Evolutionary conservation across 2,329 filamentous ascomycete species (phyloP).

Genomic region (Aspergillus proliferans): DNA sequence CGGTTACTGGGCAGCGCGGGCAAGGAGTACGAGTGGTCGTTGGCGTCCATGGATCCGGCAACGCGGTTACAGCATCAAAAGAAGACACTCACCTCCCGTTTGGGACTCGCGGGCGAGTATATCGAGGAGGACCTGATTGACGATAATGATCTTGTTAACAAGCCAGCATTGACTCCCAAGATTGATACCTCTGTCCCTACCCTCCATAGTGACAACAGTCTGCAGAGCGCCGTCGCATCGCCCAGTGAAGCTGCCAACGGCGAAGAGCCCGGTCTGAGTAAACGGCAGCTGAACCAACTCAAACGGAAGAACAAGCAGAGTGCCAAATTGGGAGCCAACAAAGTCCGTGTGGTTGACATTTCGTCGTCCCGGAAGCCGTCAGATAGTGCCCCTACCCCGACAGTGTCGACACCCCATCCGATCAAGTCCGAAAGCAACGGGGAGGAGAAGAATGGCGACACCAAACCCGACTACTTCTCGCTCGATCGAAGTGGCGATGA

Average conservation of each 20-base stretch:
- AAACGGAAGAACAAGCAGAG: conserved; percentile 92
- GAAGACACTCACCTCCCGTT: conserved; percentile 72
- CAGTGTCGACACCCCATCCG: conserved; percentile 48
- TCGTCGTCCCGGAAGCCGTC: conserved; percentile 63
- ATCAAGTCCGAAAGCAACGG: conserved; percentile 55
- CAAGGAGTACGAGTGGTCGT: conserved; percentile 73
- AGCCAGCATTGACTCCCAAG: conserved; percentile 41
- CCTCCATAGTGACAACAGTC: conserved; percentile 36
- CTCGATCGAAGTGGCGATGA: conserved; percentile 75
- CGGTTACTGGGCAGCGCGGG: conserved; percentile 76
- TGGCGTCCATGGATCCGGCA: conserved; percentile 74
- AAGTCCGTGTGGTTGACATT: conserved; percentile 75
- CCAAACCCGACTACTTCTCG: conserved; percentile 79
- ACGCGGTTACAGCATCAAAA: conserved; percentile 80
- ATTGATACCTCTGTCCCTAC: conserved; percentile 48
- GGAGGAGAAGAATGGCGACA: conserved; percentile 53
- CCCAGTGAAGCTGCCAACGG: conserved; percentile 45
- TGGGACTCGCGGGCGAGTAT: conserved; percentile 78
- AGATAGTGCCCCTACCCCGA: conserved; percentile 56
- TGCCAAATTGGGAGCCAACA: conserved; percentile 80
- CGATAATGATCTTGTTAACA: conserved; percentile 51
- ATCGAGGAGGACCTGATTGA: conserved; percentile 77
- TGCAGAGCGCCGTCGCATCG: conserved; percentile 41
- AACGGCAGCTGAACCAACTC: conserved; percentile 86
- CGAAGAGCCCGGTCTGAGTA: conserved; percentile 73